Evolutionary conservation across 495 filamentous ascomycete genomes (phyloP).

Genomic region (Evernia prunastri): DNA sequence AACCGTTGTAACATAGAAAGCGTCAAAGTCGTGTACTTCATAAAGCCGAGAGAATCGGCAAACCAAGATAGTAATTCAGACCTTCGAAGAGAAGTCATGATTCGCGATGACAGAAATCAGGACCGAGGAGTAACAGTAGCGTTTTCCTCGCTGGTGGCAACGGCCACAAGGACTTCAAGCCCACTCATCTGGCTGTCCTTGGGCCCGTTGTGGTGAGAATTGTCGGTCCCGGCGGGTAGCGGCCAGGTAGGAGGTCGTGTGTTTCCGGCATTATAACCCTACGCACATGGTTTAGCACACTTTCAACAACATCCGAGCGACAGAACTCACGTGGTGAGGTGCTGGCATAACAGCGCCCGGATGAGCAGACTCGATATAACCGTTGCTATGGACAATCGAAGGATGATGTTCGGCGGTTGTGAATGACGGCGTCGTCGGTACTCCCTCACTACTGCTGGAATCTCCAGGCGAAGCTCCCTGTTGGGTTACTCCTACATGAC

Average conservation of each 20-base stretch:
- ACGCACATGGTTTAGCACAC: background rate
- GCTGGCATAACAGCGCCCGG: constrained; percentile 40
- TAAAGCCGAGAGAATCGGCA: constrained; percentile 8
- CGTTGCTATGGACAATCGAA: constrained; percentile 59
- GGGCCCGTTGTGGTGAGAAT: constrained; percentile 19
- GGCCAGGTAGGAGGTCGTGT: constrained; percentile 29
- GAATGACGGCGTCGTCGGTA: constrained; percentile 55
- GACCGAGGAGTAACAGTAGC: constrained; percentile 14
- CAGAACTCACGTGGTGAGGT: constrained; percentile 36
- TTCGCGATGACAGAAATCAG: background rate
- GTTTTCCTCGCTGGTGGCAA: constrained; percentile 77
- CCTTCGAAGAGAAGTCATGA: constrained; percentile 10
- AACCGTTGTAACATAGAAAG: constrained; percentile 12
- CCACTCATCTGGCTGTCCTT: constrained; percentile 55
- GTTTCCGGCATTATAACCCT: constrained; percentile 25
- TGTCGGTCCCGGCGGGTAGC: constrained; percentile 14
- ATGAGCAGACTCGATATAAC: constrained; percentile 50
- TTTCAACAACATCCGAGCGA: background rate
- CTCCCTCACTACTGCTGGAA: constrained; percentile 65
- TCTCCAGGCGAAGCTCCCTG: constrained; percentile 61
- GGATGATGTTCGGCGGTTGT: constrained; percentile 56
- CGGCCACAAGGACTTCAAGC: constrained; percentile 80
- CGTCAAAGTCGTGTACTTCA: constrained; percentile 17
- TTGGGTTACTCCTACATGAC: constrained; percentile 37
- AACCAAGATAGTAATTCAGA: constrained; percentile 15